Base-by-base conservation (phyloP, 1,284 basidiomycete species). In the Fomitiporia mediterranea region DNA sequence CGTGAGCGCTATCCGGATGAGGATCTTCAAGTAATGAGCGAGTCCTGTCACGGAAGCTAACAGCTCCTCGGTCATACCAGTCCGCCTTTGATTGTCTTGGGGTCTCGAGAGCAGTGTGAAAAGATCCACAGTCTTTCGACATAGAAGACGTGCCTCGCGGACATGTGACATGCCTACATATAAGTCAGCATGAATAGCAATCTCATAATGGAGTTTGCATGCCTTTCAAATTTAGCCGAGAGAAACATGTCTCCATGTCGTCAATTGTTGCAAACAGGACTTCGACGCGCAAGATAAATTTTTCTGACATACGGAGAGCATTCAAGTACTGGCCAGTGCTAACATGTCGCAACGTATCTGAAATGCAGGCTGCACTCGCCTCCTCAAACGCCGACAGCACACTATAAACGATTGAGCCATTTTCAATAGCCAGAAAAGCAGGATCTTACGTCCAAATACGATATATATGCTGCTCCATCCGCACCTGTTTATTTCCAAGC, bases 1-100 rank as follows among this genome's bases (percentile, higher is more conserved):
- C 0, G 97, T 98, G 44, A 99, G 77, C 5, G 97, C 95, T 61
- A 99, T 98, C 49, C 96, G 89, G 65, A 99, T 99, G 53, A 99
- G 83, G 69, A 99, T 98, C 77, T 99, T 99, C 69, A 99, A 86
- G 72, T 99, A 99, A 72, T 99, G 96, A 3, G 96, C 96, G 28
- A 99, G 80, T 34, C 97, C 96, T 0, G 97, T 99, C 56, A 99
- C 96, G 48, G 99, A 84, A n/a, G 94, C 93, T 35, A 99, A 83
- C 6, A 99, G 78, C 66, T 99, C 96, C 71, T 98, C 93, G 17
- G 95, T 98, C 86, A 98, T 97, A 59, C 90, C 91, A 85, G 94
- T 92, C 64, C 92, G 78, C 55, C 89, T 83, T 8, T 91, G 83
- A 35, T 91, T 91, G 70, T 95, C 91, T 72, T 96, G 94, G 13